Base-by-base conservation (phyloP, 805 yeast genomes). In the Wickerhamiella dianesei region DNA sequence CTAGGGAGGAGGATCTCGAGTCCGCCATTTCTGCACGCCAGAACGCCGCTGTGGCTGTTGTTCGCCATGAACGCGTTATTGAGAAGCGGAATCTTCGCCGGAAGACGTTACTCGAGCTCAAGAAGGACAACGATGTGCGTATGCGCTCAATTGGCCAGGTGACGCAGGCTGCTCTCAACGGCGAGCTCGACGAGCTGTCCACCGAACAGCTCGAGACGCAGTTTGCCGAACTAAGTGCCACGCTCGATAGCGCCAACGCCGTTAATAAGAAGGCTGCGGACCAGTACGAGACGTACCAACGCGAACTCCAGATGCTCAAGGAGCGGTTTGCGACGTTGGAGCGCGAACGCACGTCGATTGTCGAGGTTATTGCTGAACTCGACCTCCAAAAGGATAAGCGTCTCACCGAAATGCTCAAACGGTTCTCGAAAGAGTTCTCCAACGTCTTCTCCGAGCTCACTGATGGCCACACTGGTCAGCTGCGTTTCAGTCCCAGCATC, bases 211-310 rank as follows among this genome's bases (percentile, higher is more conserved):
- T 88, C 29, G 62, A 83, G 43, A 56, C 61, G 14, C 66, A 71
- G 45, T 68, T 86, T 50, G 77, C 75, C 44, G 63, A 63, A 21
- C 73, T 76, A 4, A 76, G 79, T 39, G 74, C 73, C 35, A 74
- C 73, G 22, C 65, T 89, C 37, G 73, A 76, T 40, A 71, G 75
- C 54, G 80, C 75, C 60, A 74, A 76, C 20, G 94, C 86, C 61
- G 82, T 92, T 44, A 89, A 89, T 65, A 82, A 82, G 60, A 84
- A 86, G 58, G 96, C 97, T 0, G 68, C 82, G 53, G 96, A 88
- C 56, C 95, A 88, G 59, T 84, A 73, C 58, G 65, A 71, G 44
- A 77, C 76, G 37, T 87, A 86, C 59, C 75, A 82, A 17, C 76
- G 73, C 48, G 92, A 88, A 61, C 71, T 82, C 46, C 80, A 76